Evolutionary conservation across 176 grass and related monocot genomes (phyloP).

Genomic region (Secale cereale): DNA sequence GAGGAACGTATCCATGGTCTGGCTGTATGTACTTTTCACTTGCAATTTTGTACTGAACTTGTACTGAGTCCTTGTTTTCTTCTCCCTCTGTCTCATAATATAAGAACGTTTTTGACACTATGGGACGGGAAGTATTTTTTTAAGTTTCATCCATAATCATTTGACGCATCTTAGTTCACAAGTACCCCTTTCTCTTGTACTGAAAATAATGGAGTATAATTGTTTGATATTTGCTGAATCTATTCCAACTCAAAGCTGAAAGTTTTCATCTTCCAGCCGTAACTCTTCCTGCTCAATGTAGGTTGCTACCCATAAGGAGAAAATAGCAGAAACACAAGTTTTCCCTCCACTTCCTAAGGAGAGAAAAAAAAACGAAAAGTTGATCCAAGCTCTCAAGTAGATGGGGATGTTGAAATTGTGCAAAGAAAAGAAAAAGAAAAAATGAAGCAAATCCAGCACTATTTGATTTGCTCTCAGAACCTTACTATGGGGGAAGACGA

Average conservation of each 20-base stretch:
- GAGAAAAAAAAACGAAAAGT: conserved; percentile 32
- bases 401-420: neutral
- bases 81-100: too few species aligned
- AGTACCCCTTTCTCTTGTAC: neutral
- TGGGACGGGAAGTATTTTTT: too few species aligned
- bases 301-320: conserved; percentile 55
- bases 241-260: conserved; percentile 9
- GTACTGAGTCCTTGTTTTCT: too few species aligned
- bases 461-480: conserved; percentile 27
- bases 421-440: conserved; percentile 39
- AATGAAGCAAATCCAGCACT: conserved; percentile 5
- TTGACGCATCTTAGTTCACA: neutral
- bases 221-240: conserved; percentile 13
- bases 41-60: too few species aligned
- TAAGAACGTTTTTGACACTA: too few species aligned
- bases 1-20: conserved; percentile 63
- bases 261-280: neutral
- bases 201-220: neutral
- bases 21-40: conserved; percentile 32
- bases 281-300: conserved; percentile 44
- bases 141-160: neutral
- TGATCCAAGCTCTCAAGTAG: conserved; percentile 21
- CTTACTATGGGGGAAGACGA: neutral
- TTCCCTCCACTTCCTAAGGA: conserved; percentile 27
- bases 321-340: conserved; percentile 45